phyloP scores from a whole-genome alignment of 306 rosid genomes.

The Pterocarpus santalinus region DNA sequence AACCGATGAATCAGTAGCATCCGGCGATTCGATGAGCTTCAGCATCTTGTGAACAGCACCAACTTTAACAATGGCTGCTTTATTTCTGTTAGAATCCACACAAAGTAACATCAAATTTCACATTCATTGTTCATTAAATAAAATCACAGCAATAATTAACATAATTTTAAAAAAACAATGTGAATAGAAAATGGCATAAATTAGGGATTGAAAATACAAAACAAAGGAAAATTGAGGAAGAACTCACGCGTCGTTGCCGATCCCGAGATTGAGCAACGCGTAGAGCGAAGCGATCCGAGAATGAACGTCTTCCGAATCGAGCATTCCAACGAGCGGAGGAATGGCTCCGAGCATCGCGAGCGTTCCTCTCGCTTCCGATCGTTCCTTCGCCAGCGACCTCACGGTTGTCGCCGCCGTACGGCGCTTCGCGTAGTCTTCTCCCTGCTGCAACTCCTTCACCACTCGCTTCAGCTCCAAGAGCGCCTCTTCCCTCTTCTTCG shows the following conservation, averaged over 20 bases:
- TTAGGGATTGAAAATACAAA: background rate
- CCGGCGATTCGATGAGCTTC: slow-evolving; percentile 71
- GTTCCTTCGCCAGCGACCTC: slow-evolving; percentile 81
- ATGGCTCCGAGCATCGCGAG: slow-evolving; percentile 94
- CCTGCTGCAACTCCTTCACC: slow-evolving; percentile 71
- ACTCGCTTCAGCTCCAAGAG: slow-evolving; percentile 69
- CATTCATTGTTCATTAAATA: background rate
- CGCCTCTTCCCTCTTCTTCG: slow-evolving; percentile 69
- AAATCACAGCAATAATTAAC: background rate
- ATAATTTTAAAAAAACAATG: background rate
- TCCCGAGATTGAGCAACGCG: slow-evolving; percentile 94
- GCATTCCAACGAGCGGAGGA: slow-evolving; percentile 92
- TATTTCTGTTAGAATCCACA: slow-evolving; percentile 67
- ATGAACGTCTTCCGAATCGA: slow-evolving; percentile 65
- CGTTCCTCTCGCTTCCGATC: slow-evolving; percentile 68
- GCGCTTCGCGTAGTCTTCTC: slow-evolving; percentile 58
- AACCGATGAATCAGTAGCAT: slow-evolving; percentile 59
- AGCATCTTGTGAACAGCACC: slow-evolving; percentile 96
- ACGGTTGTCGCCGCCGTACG: slow-evolving; percentile 70
- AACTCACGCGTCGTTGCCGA: slow-evolving; percentile 92
- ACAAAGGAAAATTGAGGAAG: background rate
- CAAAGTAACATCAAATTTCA: slow-evolving; percentile 34
- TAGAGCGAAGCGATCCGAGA: slow-evolving; percentile 91
- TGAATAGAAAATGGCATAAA: background rate
- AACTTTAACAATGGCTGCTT: slow-evolving; percentile 87